Evolutionary conservation across 75 land plant species (phyloP).

Genomic region (Sequoia sempervirens): DNA sequence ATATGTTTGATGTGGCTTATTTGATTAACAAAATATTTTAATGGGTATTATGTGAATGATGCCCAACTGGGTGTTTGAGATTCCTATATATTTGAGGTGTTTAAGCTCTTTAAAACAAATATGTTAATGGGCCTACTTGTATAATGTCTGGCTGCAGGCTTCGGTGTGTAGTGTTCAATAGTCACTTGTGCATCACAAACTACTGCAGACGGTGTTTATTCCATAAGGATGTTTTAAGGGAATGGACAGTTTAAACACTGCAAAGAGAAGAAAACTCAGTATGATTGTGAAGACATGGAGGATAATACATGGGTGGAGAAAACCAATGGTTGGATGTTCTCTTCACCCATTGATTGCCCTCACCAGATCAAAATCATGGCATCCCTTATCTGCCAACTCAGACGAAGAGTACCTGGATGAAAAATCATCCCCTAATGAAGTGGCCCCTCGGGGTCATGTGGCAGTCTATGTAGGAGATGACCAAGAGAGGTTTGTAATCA

Average conservation of each 20-base stretch:
- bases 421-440: neutral
- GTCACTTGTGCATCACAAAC: neutral
- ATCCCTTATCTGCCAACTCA: neutral
- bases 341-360: neutral
- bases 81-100: too few species aligned
- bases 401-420: neutral
- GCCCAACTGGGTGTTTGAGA: too few species aligned
- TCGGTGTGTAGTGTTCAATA: neutral
- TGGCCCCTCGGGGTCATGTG: conserved; percentile 36
- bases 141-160: neutral
- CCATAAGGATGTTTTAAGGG: neutral
- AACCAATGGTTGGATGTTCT: neutral
- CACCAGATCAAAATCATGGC: neutral
- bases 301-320: neutral
- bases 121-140: neutral
- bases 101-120: too few species aligned
- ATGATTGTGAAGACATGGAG: neutral
- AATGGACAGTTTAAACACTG: neutral
- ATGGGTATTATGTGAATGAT: too few species aligned
- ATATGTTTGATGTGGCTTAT: too few species aligned
- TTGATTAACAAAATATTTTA: too few species aligned
- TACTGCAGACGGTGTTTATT: neutral
- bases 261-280: neutral
- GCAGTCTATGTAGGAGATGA: conserved; percentile 64
- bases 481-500: conserved; percentile 39